Evolutionary conservation across 1,284 basidiomycete genomes (phyloP).

Genomic region (Termitomyces sp.): DNA sequence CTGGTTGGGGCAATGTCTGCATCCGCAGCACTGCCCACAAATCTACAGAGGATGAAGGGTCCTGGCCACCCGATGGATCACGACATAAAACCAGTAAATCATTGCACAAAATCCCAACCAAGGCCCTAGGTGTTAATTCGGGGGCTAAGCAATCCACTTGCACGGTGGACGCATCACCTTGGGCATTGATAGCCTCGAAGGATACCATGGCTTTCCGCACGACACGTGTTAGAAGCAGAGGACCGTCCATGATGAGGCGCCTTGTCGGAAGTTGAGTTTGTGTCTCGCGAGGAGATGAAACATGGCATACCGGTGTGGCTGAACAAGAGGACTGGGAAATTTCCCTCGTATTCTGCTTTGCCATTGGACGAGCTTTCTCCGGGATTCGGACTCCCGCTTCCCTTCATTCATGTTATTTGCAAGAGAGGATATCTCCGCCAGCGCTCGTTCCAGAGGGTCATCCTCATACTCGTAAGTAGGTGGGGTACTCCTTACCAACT

Average conservation of each 20-base stretch:
- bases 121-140: slow-evolving; percentile 69
- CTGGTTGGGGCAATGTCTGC: slow-evolving; percentile 84
- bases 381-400: slow-evolving; percentile 88
- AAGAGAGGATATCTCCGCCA: slow-evolving; percentile 80
- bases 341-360: slow-evolving; percentile 86
- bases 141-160: slow-evolving; percentile 87
- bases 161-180: slow-evolving; percentile 73
- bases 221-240: slow-evolving; percentile 77
- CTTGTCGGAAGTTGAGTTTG: slow-evolving; percentile 32
- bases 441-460: slow-evolving; percentile 82
- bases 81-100: slow-evolving; percentile 88
- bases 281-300: background rate
- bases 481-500: slow-evolving; percentile 80
- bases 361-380: slow-evolving; percentile 87
- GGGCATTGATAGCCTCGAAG: slow-evolving; percentile 75
- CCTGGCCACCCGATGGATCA: slow-evolving; percentile 72
- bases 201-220: slow-evolving; percentile 86
- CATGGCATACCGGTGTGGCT: slow-evolving; percentile 79
- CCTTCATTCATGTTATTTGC: slow-evolving; percentile 97
- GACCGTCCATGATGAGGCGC: slow-evolving; percentile 85
- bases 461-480: slow-evolving; percentile 64
- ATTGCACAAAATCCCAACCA: slow-evolving; percentile 84
- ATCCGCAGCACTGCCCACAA: slow-evolving; percentile 91
- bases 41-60: slow-evolving; percentile 71
- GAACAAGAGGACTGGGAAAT: slow-evolving; percentile 94